Percentiles rank a stretch among this genome's conserved stretches.
phyloP scores from a whole-genome alignment of 2,329 filamentous ascomycete species.

The Penicillium thymicola region DNA sequence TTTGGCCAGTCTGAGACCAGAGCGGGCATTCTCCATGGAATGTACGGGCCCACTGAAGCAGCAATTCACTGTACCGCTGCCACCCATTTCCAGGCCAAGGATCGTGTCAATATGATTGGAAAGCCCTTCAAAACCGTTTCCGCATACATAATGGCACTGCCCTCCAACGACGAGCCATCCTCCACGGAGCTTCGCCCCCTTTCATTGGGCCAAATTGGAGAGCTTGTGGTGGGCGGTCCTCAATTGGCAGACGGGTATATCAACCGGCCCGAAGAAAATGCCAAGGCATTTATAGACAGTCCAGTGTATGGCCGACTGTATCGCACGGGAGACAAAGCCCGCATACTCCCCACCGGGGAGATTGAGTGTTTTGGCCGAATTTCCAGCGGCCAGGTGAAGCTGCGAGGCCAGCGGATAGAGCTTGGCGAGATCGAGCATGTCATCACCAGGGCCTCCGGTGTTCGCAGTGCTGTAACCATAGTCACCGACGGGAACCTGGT shows the following conservation, averaged over 20 bases:
- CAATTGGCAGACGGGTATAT: slow-evolving; percentile 80
- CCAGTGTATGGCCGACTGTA: slow-evolving; percentile 67
- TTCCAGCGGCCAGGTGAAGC: slow-evolving; percentile 76
- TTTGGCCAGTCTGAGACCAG: slow-evolving; percentile 62
- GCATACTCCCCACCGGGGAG: slow-evolving; percentile 62
- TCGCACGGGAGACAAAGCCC: slow-evolving; percentile 79
- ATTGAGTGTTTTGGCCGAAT: slow-evolving; percentile 84
- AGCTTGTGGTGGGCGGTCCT: slow-evolving; percentile 75
- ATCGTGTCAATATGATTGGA: slow-evolving; percentile 68
- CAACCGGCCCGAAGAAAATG: slow-evolving; percentile 74
- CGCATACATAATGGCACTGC: slow-evolving; percentile 63
- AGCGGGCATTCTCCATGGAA: slow-evolving; percentile 73
- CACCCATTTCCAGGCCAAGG: slow-evolving; percentile 55
- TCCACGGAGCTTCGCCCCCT: slow-evolving; percentile 51
- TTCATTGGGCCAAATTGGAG: slow-evolving; percentile 66
- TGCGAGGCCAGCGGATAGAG: slow-evolving; percentile 79
- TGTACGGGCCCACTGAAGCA: slow-evolving; percentile 93
- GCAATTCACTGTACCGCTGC: slow-evolving; percentile 86
- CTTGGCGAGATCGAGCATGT: slow-evolving; percentile 75
- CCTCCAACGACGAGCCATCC: slow-evolving; percentile 22
- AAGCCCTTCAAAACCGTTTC: slow-evolving; percentile 77
- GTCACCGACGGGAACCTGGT: slow-evolving; percentile 69
- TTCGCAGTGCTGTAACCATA: slow-evolving; percentile 64
- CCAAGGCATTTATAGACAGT: slow-evolving; percentile 65
- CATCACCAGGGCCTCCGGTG: slow-evolving; percentile 57